These are phyloP conservation scores for Colletotrichum sp. DNA, from an alignment of 2,329 filamentous ascomycete genomes.

Conservation along the genomic window DNA sequence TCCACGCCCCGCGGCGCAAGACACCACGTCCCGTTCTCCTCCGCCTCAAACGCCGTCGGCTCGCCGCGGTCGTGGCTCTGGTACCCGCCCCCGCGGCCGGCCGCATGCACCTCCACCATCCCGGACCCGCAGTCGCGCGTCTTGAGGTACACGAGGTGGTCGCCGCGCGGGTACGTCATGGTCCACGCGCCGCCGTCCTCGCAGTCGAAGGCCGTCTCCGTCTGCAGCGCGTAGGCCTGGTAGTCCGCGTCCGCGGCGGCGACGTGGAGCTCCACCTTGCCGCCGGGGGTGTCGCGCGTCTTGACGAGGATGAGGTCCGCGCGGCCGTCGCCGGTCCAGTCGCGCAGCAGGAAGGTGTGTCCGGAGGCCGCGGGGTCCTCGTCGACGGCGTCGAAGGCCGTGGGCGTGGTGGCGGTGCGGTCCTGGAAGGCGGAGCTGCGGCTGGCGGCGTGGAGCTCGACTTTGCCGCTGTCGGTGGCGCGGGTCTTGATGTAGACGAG, in stretches of 20 bases:
- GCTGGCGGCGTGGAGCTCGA: not conserved
- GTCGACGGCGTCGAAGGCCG: not conserved
- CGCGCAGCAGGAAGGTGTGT: not conserved
- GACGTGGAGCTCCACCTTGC: not conserved
- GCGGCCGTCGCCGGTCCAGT: not conserved
- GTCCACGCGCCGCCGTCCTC: not conserved
- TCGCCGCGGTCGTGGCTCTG: not conserved
- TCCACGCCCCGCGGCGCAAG: not conserved
- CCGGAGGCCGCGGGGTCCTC: not conserved
- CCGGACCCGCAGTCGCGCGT: not conserved
- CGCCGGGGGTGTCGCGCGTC: not conserved
- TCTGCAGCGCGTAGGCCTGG: not conserved
- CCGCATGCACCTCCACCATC: not conserved
- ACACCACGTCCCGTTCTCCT: not conserved
- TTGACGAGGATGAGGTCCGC: not conserved
- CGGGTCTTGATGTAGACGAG: not conserved
- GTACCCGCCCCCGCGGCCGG: not conserved
- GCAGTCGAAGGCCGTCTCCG: not conserved
- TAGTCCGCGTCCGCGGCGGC: not conserved
- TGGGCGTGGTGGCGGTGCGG: not conserved
- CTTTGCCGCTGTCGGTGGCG: not conserved
- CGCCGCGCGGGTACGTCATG: not conserved
- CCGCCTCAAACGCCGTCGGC: not conserved
- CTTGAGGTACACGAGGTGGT: not conserved
- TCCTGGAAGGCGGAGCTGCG: not conserved